These are phyloP conservation scores for Blastosporella zonata DNA, from an alignment of 1,284 basidiomycete species.

Conservation along the genomic window DNA sequence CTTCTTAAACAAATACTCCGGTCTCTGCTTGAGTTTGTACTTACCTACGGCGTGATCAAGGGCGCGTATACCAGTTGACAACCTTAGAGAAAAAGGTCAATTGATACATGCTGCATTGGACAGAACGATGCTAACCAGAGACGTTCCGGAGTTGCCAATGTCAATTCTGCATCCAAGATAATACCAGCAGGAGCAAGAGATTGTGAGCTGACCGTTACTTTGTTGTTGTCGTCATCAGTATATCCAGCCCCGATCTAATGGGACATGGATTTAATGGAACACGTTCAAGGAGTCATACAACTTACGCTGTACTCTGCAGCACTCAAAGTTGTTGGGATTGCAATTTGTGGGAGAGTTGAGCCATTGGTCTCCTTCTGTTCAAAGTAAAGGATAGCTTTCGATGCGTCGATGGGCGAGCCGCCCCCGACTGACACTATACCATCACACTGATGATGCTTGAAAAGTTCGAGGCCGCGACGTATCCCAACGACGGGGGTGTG, in stretches of 20 bases:
- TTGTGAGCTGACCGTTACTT: conserved; percentile 52
- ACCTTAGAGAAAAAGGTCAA: conserved; percentile 38
- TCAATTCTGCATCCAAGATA: conserved; percentile 77
- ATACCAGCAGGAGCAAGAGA: conserved; percentile 66
- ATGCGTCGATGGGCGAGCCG: conserved; percentile 76
- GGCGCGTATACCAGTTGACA: conserved; percentile 75
- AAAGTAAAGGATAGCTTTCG: conserved; percentile 67
- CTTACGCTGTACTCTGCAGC: conserved; percentile 74
- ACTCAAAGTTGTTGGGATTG: conserved; percentile 79
- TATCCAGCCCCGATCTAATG: conserved; percentile 64
- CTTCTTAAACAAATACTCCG: not conserved
- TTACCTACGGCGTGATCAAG: conserved; percentile 76
- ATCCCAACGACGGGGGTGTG: conserved; percentile 74
- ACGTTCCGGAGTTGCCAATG: conserved; percentile 68
- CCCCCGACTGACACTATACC: conserved; percentile 75
- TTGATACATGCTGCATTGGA: not conserved
- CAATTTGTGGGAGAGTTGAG: conserved; percentile 52
- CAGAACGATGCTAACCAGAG: conserved; percentile 52
- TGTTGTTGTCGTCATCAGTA: conserved; percentile 69
- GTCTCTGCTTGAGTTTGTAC: conserved; percentile 17
- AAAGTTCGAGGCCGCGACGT: conserved; percentile 53
- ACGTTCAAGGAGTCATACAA: conserved; percentile 1
- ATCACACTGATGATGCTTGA: conserved; percentile 58
- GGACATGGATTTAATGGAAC: conserved; percentile 7
- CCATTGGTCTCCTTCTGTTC: conserved; percentile 55